Percentiles rank a stretch among this genome's conserved stretches.
Conservation (phyloP, 225 moss, liverwort and hornwort species). For the Sphagnum tenellum region DNA sequence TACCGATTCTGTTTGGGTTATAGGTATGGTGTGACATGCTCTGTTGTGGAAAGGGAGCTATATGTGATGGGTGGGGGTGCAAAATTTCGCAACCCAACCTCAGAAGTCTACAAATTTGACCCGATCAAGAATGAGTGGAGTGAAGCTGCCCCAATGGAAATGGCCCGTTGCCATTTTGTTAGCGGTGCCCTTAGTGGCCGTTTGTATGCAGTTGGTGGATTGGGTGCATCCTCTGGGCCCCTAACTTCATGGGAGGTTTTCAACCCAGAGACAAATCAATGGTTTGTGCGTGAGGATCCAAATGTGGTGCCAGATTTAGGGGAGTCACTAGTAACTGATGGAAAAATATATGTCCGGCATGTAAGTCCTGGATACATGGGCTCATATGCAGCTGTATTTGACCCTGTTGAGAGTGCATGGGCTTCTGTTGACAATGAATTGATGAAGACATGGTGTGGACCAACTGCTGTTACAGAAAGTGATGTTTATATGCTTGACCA, state of each 20-base stretch:
- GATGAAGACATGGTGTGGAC: conserved; percentile 50
- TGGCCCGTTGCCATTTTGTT: conserved; percentile 36
- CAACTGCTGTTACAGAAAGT: conserved; percentile 27
- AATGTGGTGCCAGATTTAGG: conserved; percentile 46
- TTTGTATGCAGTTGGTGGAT: conserved; percentile 52
- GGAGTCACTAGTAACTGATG: conserved; percentile 40
- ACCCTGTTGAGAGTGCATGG: conserved; percentile 37
- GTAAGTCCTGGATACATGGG: conserved; percentile 18
- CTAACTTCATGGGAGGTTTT: conserved; percentile 50
- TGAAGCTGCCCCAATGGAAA: conserved; percentile 29
- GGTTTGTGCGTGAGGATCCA: conserved; percentile 38
- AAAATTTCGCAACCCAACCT: conserved; percentile 31
- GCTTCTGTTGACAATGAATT: conserved; percentile 38
- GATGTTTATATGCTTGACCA: conserved; percentile 59
- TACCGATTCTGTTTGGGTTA: not conserved
- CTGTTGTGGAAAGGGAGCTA: conserved; percentile 40
- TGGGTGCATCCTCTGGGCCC: conserved; percentile 31
- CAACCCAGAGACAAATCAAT: conserved; percentile 17
- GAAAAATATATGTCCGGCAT: conserved; percentile 44
- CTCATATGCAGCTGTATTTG: conserved; percentile 30
- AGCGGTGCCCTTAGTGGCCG: conserved; percentile 37
- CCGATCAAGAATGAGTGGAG: conserved; percentile 42
- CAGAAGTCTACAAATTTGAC: conserved; percentile 45
- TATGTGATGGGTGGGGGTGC: conserved; percentile 45
- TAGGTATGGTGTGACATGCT: conserved; percentile 41